A percentile compares a stretch with the other conserved stretches of the same genome.
Evolutionary conservation across 192 early-diverging fungal species (phyloP).

Genomic region (Fimicolochytrium jonesii): DNA sequence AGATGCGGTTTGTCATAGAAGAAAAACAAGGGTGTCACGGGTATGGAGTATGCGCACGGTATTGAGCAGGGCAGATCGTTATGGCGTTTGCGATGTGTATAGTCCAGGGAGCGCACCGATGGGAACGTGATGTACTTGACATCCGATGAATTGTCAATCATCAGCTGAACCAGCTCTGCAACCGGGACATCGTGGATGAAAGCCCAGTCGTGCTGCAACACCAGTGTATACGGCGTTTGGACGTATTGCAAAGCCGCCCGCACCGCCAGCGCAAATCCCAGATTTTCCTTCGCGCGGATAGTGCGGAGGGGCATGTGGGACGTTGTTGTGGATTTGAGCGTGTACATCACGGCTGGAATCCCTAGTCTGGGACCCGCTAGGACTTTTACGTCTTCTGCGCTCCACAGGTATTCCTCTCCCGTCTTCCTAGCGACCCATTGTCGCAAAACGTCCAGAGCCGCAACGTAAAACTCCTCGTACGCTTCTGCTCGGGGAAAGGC

Average conservation of each 20-base stretch:
- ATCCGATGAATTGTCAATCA: too few relatives aligned
- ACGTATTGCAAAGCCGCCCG: conserved; percentile 28
- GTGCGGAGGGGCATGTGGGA: not conserved
- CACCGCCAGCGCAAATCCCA: conserved; percentile 35
- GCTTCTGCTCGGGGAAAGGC: not conserved
- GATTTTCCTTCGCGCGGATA: not conserved
- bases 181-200: conserved; percentile 10
- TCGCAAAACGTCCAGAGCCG: not conserved
- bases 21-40: conserved; percentile 29
- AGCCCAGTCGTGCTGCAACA: conserved; percentile 36
- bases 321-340: not conserved
- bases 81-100: not conserved
- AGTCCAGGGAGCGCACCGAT: conserved; percentile 19
- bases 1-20: conserved; percentile 38
- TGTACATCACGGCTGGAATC: not conserved
- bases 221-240: conserved; percentile 23
- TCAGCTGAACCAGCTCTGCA: not conserved
- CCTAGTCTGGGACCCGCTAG: not conserved
- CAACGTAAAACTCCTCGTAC: not conserved
- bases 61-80: not conserved
- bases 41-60: not conserved
- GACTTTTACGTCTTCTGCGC: not conserved
- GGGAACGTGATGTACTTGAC: conserved; percentile 23
- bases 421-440: not conserved
- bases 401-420: not conserved